These are phyloP conservation scores for Jatropha curcas DNA, from an alignment of 345 rosid species.

Conservation along the genomic window DNA sequence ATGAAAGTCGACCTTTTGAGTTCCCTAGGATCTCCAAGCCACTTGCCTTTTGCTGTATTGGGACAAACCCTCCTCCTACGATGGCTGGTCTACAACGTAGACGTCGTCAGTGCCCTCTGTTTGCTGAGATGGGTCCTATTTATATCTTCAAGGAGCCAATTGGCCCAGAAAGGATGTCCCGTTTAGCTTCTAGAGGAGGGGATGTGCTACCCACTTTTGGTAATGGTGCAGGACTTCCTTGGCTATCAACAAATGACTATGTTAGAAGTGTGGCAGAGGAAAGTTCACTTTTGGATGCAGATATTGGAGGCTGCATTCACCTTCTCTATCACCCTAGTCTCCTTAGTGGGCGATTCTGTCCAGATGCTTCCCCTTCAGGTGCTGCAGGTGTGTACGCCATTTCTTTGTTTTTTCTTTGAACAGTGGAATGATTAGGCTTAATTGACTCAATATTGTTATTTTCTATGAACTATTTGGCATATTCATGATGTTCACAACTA, in stretches of 20 bases:
- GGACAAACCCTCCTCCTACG: constrained; percentile 98
- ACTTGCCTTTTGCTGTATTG: constrained; percentile 95
- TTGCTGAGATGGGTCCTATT: constrained; percentile 99
- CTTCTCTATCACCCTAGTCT: constrained; percentile 89
- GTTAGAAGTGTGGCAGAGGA: constrained; percentile 66
- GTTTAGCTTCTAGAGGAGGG: constrained; percentile 92
- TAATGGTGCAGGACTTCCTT: constrained; percentile 92
- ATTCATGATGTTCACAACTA: neutral
- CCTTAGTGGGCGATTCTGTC: constrained; percentile 93
- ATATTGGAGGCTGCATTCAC: constrained; percentile 82
- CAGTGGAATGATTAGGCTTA: neutral
- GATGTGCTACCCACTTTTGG: constrained; percentile 92
- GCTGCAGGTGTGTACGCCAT: constrained; percentile 59
- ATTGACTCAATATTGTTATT: neutral
- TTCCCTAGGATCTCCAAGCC: constrained; percentile 94
- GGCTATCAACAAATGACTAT: constrained; percentile 79
- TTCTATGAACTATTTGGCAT: neutral
- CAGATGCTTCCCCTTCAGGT: constrained; percentile 94
- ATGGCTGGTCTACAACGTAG: constrained; percentile 99
- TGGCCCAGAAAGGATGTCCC: constrained; percentile 91
- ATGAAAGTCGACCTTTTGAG: constrained; percentile 92
- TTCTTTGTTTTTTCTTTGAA: neutral
- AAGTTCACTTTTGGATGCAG: constrained; percentile 81
- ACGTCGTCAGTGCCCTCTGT: constrained; percentile 97
- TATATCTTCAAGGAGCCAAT: constrained; percentile 97